Base-by-base conservation (phyloP, 441 rosid species). In the Melianthus villosus region DNA sequence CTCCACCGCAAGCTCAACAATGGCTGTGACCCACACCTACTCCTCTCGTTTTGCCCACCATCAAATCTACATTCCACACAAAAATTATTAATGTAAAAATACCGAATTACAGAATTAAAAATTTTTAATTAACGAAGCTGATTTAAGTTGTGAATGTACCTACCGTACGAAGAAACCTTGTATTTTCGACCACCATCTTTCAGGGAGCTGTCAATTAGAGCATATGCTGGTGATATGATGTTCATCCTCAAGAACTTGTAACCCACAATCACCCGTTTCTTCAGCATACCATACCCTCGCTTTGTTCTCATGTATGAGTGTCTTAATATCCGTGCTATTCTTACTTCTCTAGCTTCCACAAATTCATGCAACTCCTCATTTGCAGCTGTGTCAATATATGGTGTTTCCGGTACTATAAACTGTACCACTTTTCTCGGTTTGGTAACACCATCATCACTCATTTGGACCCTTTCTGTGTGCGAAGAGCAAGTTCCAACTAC, bases 191-290 rank as follows among this genome's bases (percentile, higher is more conserved):
- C n/a, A n/a, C n/a, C n/a, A n/a, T n/a, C n/a, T n/a, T n/a, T n/a
- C n/a, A n/a, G n/a, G n/a, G n/a, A n/a, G n/a, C n/a, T n/a, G n/a
- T n/a, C 59, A 9, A 67, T 73, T 18, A 81, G 60, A 0, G 57
- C 69, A 40, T 63, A 52, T 2, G 65, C 61, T 0, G 89, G 69
- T 13, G 73, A 44, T 51, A 94, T 60, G 55, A 75, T 67, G 38
- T 89, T 89, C 57, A 85, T 73, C 51, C 96, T 68, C 65, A 89
- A 65, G 54, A 89, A 84, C 65, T 81, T 96, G 6, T 76, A 89
- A 23, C 75, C 92, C 34, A 84, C 71, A 10, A 89, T 68, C 36
- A 72, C 84, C 20, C 75, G 20, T 56, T 73, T 79, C 65, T 78
- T 81, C 0, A 84, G 3, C 53, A 72, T 38, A 37, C 89, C 69